Conservation (phyloP, 441 rosid genomes). For the Croton laevigatus region DNA sequence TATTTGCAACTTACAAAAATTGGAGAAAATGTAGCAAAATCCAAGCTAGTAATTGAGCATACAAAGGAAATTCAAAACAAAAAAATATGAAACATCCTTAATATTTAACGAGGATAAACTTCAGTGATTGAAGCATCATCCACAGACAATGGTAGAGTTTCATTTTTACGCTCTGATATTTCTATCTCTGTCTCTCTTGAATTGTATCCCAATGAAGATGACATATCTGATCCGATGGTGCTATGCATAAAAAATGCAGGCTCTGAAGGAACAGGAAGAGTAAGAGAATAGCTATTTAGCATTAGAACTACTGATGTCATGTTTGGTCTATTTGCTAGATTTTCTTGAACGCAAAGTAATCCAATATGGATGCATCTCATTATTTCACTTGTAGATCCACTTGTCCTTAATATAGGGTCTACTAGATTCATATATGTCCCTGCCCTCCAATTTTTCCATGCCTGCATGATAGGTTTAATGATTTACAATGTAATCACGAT, state of each 20-base stretch:
- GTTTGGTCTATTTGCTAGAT: constrained; percentile 19
- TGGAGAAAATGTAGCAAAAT: too few relatives aligned
- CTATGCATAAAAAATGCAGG: constrained; percentile 9
- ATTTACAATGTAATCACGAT: too few relatives aligned
- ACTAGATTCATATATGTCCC: constrained; percentile 27
- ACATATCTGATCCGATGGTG: not conserved
- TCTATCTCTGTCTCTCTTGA: not conserved
- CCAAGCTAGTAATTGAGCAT: too few relatives aligned
- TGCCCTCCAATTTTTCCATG: constrained; percentile 27
- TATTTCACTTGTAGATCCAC: constrained; percentile 31
- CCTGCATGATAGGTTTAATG: not conserved
- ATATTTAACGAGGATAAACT: not conserved
- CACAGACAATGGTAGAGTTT: not conserved
- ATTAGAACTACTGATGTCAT: constrained; percentile 22
- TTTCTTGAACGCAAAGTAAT: constrained; percentile 27
- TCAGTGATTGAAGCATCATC: not conserved
- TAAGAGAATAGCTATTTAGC: constrained; percentile 16
- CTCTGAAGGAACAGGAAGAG: constrained; percentile 7
- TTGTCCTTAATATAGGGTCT: constrained; percentile 25
- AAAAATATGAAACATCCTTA: too few relatives aligned
- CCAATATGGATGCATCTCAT: constrained; percentile 33
- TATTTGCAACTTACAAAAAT: too few relatives aligned
- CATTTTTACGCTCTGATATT: not conserved
- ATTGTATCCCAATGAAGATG: not conserved
- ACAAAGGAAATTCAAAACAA: too few relatives aligned